Conservation (phyloP, 2,329 filamentous ascomycete genomes). For the Cladophialophora yegresii region DNA sequence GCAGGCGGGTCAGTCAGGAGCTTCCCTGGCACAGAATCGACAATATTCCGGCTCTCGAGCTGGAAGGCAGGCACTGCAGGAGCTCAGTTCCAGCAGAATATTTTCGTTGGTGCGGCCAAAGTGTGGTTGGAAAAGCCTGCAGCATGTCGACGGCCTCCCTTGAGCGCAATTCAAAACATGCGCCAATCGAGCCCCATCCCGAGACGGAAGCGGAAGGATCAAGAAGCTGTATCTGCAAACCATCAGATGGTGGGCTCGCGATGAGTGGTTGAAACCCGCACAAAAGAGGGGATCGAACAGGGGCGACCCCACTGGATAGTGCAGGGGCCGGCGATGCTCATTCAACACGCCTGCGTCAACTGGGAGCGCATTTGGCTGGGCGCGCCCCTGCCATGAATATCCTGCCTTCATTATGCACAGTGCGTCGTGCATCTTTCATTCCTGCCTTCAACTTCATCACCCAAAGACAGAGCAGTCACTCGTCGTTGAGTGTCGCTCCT, state of each 20-base stretch:
- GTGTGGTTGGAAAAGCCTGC: conserved; percentile 1
- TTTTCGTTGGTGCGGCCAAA: conserved; percentile 7
- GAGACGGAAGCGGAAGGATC: conserved; percentile 12
- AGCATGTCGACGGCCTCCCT: conserved; percentile 6
- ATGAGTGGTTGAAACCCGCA: conserved; percentile 9
- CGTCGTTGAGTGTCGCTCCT: conserved; percentile 37
- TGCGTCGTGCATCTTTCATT: conserved; percentile 5
- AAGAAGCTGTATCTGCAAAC: conserved; percentile 9
- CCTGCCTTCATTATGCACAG: conserved; percentile 3
- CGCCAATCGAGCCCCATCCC: conserved; percentile 25
- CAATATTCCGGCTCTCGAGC: background rate
- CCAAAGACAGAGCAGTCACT: conserved; percentile 31
- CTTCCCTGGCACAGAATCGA: background rate
- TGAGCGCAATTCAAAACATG: conserved; percentile 28
- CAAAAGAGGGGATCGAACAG: conserved; percentile 8
- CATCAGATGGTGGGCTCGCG: background rate
- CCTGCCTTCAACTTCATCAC: conserved; percentile 25
- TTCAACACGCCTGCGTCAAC: conserved; percentile 6
- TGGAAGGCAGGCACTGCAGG: background rate
- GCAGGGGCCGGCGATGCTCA: background rate
- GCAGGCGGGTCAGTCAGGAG: background rate
- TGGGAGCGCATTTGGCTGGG: background rate
- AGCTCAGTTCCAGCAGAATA: background rate
- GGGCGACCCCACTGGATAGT: background rate
- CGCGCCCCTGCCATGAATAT: conserved; percentile 1